A percentile compares a stretch with the other conserved stretches of the same genome.
Conservation (phyloP, 257 asterid species). For the Solanum sejunctum region DNA sequence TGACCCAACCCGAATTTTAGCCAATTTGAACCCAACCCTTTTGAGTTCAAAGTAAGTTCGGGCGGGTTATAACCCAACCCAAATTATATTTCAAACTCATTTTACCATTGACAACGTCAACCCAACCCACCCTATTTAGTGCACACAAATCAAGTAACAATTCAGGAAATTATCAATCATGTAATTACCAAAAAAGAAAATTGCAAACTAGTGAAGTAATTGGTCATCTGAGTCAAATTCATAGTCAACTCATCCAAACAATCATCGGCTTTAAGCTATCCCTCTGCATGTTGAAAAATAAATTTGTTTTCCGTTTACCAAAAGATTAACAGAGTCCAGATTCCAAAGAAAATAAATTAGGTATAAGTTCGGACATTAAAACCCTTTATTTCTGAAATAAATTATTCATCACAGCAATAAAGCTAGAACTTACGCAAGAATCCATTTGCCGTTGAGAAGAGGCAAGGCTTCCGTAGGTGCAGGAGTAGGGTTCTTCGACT, state of each 20-base stretch:
- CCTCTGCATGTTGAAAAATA: neutral
- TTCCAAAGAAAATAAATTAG: neutral
- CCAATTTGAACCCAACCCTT: too few species aligned
- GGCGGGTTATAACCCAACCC: too few species aligned
- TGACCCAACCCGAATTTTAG: too few species aligned
- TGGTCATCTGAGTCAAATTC: neutral
- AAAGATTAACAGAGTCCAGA: neutral
- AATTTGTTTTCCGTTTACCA: neutral
- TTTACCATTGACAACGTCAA: too few species aligned
- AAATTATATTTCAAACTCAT: too few species aligned
- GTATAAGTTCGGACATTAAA: too few species aligned
- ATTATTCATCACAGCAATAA: too few species aligned
- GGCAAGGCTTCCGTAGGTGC: constrained; percentile 80
- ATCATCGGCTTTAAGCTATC: neutral
- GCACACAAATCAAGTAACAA: too few species aligned
- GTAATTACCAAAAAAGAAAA: neutral
- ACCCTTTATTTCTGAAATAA: too few species aligned
- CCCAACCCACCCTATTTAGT: too few species aligned
- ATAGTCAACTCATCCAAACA: neutral
- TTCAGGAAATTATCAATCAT: neutral
- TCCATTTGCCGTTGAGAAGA: constrained; percentile 87
- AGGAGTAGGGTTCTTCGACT: constrained; percentile 76
- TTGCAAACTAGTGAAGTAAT: neutral
- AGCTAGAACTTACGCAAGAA: constrained; percentile 50
- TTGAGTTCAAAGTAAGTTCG: too few species aligned